Evolutionary conservation across 371 early-diverging fungal species (phyloP), one percentile per base, ranked within the genome.

Genomic region (Circinella umbellata): DNA sequence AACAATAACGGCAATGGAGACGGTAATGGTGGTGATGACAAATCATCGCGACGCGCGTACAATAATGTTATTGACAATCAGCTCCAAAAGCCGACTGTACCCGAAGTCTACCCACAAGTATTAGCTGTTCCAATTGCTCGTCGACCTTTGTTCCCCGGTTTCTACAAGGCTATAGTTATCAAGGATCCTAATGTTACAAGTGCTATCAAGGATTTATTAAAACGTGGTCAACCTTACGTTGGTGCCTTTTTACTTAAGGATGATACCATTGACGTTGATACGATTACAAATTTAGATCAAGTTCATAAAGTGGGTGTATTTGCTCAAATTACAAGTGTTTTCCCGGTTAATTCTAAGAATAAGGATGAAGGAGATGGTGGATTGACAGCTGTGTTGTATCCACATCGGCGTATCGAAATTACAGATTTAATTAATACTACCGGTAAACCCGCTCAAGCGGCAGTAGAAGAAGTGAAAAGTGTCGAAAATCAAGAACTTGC

Each of bases 301-400:
- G 91, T 98, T 3, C 92, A 98, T 75, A 81, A 81, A 17, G 91
- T 96, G 18, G 98, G 98, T 64, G 97, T 97, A n/a, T 97, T 98
- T 86, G 95, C 96, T 39, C 97, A 98, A 72, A 96, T 98, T 72
- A 96, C 97, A 20, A 95, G 94, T 61, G 89, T 95, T n/a, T 97
- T 96, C 75, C 94, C 94, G 9, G 91, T 97, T 4, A 65, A 61
- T 38, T 62, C 62, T 34, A 62, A 63, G 14, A 75, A 74, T 37
- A 74, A 79, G 62, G 69, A 73, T 8, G 55, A 77, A 61, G 78
- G 80, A 18, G 90, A 89, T 64, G 91, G 89, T 55, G 91, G 93
- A n/a, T 77, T 98, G 61, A 97, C 97, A 3, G 96, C 96, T 17
- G 95, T 98, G 7, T 79, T 98, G 34, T 97, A 96, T 76, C 98